Percentiles rank a stretch among this genome's conserved stretches.
Evolutionary conservation across 1,284 basidiomycete genomes (phyloP).

Genomic region (Cryptococcus sp.): DNA sequence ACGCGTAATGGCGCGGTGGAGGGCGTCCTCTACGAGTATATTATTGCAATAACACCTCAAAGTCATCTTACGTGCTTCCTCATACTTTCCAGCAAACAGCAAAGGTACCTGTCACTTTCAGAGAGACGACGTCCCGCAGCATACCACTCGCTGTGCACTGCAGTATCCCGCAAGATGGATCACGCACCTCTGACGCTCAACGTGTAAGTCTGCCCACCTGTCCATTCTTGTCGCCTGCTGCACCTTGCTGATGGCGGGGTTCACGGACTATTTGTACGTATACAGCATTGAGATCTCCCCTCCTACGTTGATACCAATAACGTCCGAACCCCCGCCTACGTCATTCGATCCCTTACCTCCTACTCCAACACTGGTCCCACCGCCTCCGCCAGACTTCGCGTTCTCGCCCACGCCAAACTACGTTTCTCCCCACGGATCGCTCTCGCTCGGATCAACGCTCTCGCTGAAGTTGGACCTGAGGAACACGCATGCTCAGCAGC

Average conservation of each 20-base stretch:
- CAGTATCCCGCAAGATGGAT: constrained; percentile 24
- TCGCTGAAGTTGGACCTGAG: constrained; percentile 27
- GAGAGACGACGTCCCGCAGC: not conserved
- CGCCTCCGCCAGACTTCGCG: constrained; percentile 21
- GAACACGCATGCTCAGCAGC: constrained; percentile 23
- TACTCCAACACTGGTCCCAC: constrained; percentile 15
- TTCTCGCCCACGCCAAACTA: constrained; percentile 46
- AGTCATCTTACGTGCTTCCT: not conserved
- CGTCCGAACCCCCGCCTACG: constrained; percentile 5
- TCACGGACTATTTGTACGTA: not conserved
- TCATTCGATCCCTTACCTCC: constrained; percentile 7
- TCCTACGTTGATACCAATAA: constrained; percentile 17
- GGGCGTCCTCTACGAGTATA: not conserved
- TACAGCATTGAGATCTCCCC: constrained; percentile 24
- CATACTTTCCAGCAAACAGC: not conserved
- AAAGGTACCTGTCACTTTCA: not conserved
- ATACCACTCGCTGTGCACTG: not conserved
- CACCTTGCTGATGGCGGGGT: not conserved
- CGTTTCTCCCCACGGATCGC: constrained; percentile 36
- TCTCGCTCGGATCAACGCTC: constrained; percentile 42
- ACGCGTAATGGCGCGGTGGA: not conserved
- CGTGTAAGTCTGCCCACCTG: constrained; percentile 21
- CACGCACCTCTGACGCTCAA: constrained; percentile 29
- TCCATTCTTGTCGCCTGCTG: not conserved
- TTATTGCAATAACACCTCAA: not conserved